Conservation (phyloP, 192 early-diverging fungal genomes). For the Coemansia sp. region DNA sequence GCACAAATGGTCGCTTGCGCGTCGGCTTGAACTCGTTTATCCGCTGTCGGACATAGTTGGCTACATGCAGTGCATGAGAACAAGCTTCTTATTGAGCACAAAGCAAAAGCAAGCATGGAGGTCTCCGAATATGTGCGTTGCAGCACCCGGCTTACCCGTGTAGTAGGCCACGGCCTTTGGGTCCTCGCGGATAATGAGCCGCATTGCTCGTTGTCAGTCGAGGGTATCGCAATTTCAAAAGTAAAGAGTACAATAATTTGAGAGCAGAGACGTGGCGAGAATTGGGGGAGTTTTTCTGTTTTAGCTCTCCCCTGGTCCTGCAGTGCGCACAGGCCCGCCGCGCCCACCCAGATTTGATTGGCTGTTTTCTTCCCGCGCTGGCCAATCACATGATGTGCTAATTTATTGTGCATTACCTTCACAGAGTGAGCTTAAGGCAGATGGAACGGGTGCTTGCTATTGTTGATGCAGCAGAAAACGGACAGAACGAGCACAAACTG, state of each 20-base stretch:
- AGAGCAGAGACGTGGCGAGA: not conserved
- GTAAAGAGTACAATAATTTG: constrained; percentile 4
- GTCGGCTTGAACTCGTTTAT: constrained; percentile 77
- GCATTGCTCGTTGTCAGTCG: constrained; percentile 21
- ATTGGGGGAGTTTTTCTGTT: not conserved
- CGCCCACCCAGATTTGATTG: not conserved
- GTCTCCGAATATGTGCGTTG: not conserved
- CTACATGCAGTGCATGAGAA: constrained; percentile 30
- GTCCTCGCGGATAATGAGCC: constrained; percentile 53
- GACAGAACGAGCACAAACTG: too few relatives aligned
- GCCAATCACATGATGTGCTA: not conserved
- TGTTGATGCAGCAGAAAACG: too few relatives aligned
- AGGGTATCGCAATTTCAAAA: not conserved
- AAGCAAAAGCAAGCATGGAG: too few relatives aligned
- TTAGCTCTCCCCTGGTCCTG: not conserved
- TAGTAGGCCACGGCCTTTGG: constrained; percentile 54
- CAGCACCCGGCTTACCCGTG: constrained; percentile 31
- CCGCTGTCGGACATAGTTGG: constrained; percentile 75
- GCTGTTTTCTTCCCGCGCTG: constrained; percentile 1
- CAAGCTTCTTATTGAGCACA: not conserved
- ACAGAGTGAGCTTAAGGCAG: too few relatives aligned
- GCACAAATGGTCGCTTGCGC: constrained; percentile 71
- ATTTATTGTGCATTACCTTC: not conserved
- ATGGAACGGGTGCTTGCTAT: too few relatives aligned
- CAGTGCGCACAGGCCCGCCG: constrained; percentile 3